Evolutionary conservation across 2,329 filamentous ascomycete genomes (phyloP).

Genomic region (Sphaerostilbella broomeana): DNA sequence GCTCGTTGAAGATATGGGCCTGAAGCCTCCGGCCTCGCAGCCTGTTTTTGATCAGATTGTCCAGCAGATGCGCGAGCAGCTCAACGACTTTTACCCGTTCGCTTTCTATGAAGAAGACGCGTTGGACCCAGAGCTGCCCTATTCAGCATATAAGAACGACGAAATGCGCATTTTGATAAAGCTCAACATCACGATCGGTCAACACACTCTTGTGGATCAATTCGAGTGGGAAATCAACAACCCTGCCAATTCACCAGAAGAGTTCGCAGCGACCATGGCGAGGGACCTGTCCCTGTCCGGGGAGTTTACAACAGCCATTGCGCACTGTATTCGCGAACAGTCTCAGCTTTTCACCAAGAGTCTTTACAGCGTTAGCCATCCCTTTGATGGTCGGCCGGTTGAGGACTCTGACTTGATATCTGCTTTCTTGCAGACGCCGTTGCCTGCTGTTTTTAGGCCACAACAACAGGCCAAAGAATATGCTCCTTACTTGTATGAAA

Average conservation of each 20-base stretch:
- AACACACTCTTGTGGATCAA: constrained; percentile 89
- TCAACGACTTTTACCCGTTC: constrained; percentile 89
- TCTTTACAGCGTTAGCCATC: constrained; percentile 85
- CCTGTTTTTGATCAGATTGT: constrained; percentile 55
- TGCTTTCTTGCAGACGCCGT: constrained; percentile 78
- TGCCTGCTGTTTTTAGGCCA: constrained; percentile 78
- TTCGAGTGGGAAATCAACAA: constrained; percentile 99
- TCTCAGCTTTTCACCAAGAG: constrained; percentile 90
- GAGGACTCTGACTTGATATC: constrained; percentile 85
- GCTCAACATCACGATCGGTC: constrained; percentile 94
- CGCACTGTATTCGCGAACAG: constrained; percentile 95
- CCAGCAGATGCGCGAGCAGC: constrained; percentile 76
- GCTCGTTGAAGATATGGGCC: constrained; percentile 82
- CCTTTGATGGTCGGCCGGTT: constrained; percentile 87
- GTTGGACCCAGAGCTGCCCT: constrained; percentile 81
- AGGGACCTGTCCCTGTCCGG: constrained; percentile 84
- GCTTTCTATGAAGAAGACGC: constrained; percentile 85
- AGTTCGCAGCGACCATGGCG: constrained; percentile 86
- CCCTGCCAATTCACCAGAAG: constrained; percentile 84
- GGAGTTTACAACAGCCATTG: constrained; percentile 95
- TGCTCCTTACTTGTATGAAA: constrained; percentile 86
- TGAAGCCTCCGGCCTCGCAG: constrained; percentile 63
- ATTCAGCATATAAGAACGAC: constrained; percentile 94
- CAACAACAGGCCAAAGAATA: constrained; percentile 92
- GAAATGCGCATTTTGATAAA: constrained; percentile 97